Evolutionary conservation across 305 asterid species (phyloP), one percentile per base, ranked within the genome.

Genomic region (Plantago lanceolata): DNA sequence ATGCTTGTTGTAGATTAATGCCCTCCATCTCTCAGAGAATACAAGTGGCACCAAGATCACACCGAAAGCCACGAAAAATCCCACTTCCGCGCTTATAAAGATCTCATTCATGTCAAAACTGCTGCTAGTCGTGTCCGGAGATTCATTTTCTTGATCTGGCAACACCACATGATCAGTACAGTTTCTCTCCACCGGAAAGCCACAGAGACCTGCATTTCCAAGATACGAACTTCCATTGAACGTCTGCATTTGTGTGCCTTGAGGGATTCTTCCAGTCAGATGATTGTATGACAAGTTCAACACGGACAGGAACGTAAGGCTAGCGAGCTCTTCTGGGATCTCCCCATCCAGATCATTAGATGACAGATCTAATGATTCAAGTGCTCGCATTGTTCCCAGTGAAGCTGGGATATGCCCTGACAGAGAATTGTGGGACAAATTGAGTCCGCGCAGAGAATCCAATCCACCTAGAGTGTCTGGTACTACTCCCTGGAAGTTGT

Each of bases 161-260:
- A n/a, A n/a, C n/a, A n/a, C n/a, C n/a, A n/a, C n/a, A n/a, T n/a
- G n/a, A n/a, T n/a, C n/a, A n/a, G n/a, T n/a, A n/a, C n/a, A n/a
- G n/a, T n/a, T n/a, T 47, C 12, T 54, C 64, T 65, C 65, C 61
- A 79, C 67, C 3, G 84, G 90, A 37, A 76, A 55, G 18, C 95
- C 92, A 40, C 95, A 81, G 0, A 87, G 70, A 44, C 70, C 84
- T 15, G 65, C 48, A 48, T 86, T 84, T 28, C 82, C 87, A 18
- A 37, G 5, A 31, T 55, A 84, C 0, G 83, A 80, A 59, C 61
- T 75, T 33, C 13, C 67, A 0, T 66, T 19, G 56, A 82, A 84
- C 13, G 85, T 82, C 52, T 75, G 75, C 17, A 82, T 45, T 65
- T 81, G 86, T 48, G 21, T 47, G 51, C 94, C 84, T 48, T 1